phyloP scores from a whole-genome alignment of 371 early-diverging fungal genomes.

The Mortierella sp. region DNA sequence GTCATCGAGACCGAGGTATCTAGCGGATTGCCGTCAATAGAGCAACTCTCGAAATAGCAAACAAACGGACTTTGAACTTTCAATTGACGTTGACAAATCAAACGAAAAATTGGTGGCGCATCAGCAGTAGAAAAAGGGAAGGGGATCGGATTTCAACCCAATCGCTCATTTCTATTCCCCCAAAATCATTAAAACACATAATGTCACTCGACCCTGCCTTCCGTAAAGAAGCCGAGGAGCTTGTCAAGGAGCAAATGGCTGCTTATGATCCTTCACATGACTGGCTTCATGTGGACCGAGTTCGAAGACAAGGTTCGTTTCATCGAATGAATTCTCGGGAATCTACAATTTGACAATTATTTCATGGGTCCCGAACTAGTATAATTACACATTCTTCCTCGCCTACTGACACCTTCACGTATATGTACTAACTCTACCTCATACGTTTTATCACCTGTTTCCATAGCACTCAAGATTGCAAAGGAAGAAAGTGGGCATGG shows the following conservation, averaged over 20 bases:
- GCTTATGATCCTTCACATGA: slow-evolving; percentile 84
- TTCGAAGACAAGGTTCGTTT: slow-evolving; percentile 68
- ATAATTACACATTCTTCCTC: background rate
- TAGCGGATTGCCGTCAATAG: too few relatives aligned
- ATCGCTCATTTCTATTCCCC: background rate
- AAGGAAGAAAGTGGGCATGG: slow-evolving; percentile 40
- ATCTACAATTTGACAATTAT: background rate
- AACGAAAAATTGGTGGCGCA: slow-evolving; percentile 16
- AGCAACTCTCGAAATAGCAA: too few relatives aligned
- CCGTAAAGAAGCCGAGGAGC: slow-evolving; percentile 56
- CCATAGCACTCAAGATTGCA: slow-evolving; percentile 60
- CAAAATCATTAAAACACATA: background rate
- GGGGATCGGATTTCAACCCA: background rate
- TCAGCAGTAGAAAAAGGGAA: background rate
- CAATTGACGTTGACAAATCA: slow-evolving; percentile 6
- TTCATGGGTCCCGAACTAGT: slow-evolving; percentile 3
- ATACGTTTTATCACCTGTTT: background rate
- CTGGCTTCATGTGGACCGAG: slow-evolving; percentile 82
- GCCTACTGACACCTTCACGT: background rate
- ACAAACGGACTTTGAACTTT: too few relatives aligned
- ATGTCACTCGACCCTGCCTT: slow-evolving; percentile 54
- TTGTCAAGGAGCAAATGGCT: slow-evolving; percentile 77
- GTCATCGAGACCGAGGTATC: too few relatives aligned
- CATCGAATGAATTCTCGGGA: background rate
- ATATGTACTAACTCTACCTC: background rate